Conservation (phyloP, 306 rosid genomes). For the Abrus pulchellus region DNA sequence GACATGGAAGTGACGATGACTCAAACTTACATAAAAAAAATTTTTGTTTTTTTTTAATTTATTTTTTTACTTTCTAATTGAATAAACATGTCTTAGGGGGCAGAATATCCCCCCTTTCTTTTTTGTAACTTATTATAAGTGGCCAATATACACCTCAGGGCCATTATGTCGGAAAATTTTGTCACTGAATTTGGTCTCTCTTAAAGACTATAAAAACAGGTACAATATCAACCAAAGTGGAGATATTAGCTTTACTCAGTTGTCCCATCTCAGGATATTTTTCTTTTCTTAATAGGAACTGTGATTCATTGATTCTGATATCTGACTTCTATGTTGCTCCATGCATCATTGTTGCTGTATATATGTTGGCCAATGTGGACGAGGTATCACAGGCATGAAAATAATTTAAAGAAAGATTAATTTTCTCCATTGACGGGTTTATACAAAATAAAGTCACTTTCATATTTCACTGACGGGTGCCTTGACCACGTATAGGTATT, state of each 20-base stretch:
- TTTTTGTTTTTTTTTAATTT: not conserved
- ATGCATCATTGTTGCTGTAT: constrained; percentile 39
- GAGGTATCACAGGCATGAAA: constrained; percentile 36
- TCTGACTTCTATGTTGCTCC: constrained; percentile 33
- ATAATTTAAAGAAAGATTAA: constrained; percentile 11
- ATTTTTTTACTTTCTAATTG: constrained; percentile 22
- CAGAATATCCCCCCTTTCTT: not conserved
- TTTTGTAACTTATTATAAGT: not conserved
- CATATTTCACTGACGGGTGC: constrained; percentile 19
- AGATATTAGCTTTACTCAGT: constrained; percentile 4
- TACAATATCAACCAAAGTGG: not conserved
- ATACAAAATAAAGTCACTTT: constrained; percentile 23
- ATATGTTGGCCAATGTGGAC: constrained; percentile 27
- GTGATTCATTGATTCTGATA: not conserved
- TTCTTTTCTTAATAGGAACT: constrained; percentile 15
- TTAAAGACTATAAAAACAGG: constrained; percentile 22
- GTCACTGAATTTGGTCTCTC: constrained; percentile 4
- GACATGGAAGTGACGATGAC: constrained; percentile 37
- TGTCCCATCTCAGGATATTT: constrained; percentile 2
- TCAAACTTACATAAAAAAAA: not conserved
- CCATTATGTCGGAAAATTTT: not conserved
- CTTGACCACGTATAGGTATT: constrained; percentile 19
- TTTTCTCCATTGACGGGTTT: constrained; percentile 34
- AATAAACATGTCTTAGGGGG: constrained; percentile 23
- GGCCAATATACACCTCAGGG: constrained; percentile 11